phyloP scores from a whole-genome alignment of 2,329 filamentous ascomycete species.

The Ceratocystis smalleyi region DNA sequence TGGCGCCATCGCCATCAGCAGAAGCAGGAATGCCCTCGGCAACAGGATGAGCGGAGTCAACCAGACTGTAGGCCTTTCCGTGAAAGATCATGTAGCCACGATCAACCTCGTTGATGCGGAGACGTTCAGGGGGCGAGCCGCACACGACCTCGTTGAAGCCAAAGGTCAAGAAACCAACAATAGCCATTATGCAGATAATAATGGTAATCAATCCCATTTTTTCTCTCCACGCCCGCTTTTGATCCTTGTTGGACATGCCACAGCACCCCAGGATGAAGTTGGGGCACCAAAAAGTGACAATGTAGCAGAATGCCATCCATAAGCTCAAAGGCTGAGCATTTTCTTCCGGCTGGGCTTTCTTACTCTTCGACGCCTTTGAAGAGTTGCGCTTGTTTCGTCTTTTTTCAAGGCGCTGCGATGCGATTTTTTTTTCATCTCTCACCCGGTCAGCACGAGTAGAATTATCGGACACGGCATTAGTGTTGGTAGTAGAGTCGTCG shows the following conservation, averaged over 20 bases:
- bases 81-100: conserved; percentile 91
- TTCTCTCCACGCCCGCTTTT: conserved; percentile 88
- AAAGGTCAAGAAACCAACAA: conserved; percentile 92
- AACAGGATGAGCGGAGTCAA: conserved; percentile 58
- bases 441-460: conserved; percentile 26
- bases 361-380: conserved; percentile 39
- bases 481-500: conserved; percentile 34
- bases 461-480: conserved; percentile 31
- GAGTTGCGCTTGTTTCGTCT: conserved; percentile 26
- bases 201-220: conserved; percentile 96
- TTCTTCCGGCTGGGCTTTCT: conserved; percentile 39
- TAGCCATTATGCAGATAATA: conserved; percentile 70
- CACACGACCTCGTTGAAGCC: conserved; percentile 88
- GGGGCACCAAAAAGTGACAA: conserved; percentile 89
- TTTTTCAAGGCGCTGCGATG: conserved; percentile 21
- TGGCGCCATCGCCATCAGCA: conserved; percentile 39
- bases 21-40: conserved; percentile 58
- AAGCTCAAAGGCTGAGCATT: conserved; percentile 64
- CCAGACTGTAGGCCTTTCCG: conserved; percentile 74
- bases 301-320: conserved; percentile 90
- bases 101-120: conserved; percentile 70
- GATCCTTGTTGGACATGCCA: conserved; percentile 68
- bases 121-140: conserved; percentile 50
- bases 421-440: conserved; percentile 25
- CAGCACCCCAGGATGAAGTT: conserved; percentile 72